Evolutionary conservation across 2,329 filamentous ascomycete species (phyloP).

Genomic region (Sordariomycetes sp.): DNA sequence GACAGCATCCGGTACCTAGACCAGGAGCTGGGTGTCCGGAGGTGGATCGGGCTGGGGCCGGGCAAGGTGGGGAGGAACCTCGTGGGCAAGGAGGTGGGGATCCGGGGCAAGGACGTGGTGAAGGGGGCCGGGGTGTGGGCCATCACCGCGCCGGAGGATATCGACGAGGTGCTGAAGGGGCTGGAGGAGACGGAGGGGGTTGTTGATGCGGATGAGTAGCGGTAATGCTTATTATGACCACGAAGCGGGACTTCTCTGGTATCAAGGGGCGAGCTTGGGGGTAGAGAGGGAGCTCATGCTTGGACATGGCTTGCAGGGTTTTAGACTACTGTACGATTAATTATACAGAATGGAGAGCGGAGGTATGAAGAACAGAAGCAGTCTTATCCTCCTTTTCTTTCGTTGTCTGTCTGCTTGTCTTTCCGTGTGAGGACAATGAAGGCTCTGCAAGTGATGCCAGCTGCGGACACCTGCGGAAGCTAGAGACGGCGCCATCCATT

Average conservation of each 20-base stretch:
- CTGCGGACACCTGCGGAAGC: no score
- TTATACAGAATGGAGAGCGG: background rate
- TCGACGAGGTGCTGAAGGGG: constrained; percentile 56
- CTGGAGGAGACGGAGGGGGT: constrained; percentile 53
- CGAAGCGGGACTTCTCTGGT: background rate
- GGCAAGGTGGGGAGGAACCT: constrained; percentile 90
- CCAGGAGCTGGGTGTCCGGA: constrained; percentile 65
- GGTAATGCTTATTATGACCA: background rate
- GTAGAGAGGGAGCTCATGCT: background rate
- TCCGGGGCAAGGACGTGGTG: constrained; percentile 64
- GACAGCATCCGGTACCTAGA: constrained; percentile 85
- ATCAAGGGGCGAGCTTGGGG: background rate
- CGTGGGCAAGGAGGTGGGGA: constrained; percentile 90
- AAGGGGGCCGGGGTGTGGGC: constrained; percentile 92
- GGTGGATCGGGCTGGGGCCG: constrained; percentile 88
- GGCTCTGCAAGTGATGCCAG: no score
- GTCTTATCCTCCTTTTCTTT: no score
- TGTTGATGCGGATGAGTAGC: constrained; percentile 29
- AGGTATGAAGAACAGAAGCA: background rate
- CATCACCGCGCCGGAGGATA: constrained; percentile 68
- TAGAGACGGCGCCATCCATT: no score
- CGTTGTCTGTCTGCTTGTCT: no score
- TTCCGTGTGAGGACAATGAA: no score
- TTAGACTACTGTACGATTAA: background rate
- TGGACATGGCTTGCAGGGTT: background rate